phyloP scores from a whole-genome alignment of 352 stramenopile species.

The Phytophthora fragariaefolia region DNA sequence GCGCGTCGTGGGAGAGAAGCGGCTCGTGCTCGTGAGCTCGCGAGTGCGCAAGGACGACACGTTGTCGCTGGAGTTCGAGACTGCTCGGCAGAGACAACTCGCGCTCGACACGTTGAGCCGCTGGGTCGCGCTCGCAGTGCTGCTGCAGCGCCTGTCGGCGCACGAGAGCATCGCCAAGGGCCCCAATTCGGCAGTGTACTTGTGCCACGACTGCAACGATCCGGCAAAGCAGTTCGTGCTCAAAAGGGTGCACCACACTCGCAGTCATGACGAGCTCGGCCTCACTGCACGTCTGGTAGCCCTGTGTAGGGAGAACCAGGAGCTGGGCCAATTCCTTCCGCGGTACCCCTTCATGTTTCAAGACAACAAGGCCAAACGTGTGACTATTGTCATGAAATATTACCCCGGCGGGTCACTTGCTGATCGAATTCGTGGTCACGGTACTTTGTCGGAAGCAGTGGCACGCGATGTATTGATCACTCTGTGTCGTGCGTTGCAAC shows the following conservation, averaged over 20 bases:
- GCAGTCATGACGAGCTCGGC: constrained; percentile 46
- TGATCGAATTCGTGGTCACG: constrained; percentile 49
- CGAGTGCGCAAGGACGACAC: constrained; percentile 63
- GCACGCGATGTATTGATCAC: constrained; percentile 48
- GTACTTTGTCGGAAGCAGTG: constrained; percentile 40
- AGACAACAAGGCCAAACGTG: constrained; percentile 47
- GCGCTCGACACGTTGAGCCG: constrained; percentile 60
- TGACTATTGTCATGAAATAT: constrained; percentile 73
- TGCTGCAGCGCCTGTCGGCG: constrained; percentile 54
- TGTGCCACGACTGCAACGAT: constrained; percentile 48
- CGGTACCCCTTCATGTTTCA: constrained; percentile 71
- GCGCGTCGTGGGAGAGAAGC: constrained; percentile 47
- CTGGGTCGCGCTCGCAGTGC: constrained; percentile 62
- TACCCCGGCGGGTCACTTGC: constrained; percentile 62
- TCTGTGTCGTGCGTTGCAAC: constrained; percentile 53
- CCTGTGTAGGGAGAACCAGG: constrained; percentile 29
- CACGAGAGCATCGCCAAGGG: constrained; percentile 58
- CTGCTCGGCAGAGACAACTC: constrained; percentile 44
- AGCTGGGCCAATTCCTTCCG: constrained; percentile 51
- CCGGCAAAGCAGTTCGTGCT: constrained; percentile 46
- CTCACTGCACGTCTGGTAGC: constrained; percentile 51
- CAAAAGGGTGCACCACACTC: constrained; percentile 51
- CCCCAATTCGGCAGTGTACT: constrained; percentile 63
- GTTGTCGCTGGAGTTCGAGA: constrained; percentile 57
- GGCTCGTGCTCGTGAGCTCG: constrained; percentile 58